Evolutionary conservation across 1,139 yeast species (phyloP), one percentile per base, ranked within the genome.

Genomic region (Candida albicans): DNA sequence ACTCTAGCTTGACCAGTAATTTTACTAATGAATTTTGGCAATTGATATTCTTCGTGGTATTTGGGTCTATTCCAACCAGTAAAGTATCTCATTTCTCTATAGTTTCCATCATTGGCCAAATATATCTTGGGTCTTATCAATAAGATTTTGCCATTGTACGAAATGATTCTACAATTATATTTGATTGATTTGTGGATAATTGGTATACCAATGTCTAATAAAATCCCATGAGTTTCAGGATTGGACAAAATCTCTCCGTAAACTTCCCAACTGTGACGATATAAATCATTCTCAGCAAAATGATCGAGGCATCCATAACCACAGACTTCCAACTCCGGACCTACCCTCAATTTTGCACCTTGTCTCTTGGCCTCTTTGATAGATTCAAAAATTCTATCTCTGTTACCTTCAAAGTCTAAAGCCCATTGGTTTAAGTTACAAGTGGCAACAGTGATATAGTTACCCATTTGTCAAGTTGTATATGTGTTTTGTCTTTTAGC

Each of bases 261-360:
- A 79, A 89, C 84, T 59, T 93, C 96, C 99, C 98, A 93, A 4
- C 95, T 83, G 62, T 95, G 98, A 41, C 86, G 75, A 58, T 82
- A 91, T 6, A 88, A 73, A 62, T 95, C 99, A 56, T 84, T 85
- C 61, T 95, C 99, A 29, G 88, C 73, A 57, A 90, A 95, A 63
- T 95, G 99, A 62, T 95, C 99, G 45, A 93, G 74, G 62, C 99
- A 93, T 8, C 99, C 99, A 61, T 87, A 87, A 2, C 98, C 98
- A 46, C 96, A 82, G 41, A 95, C 73, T 64, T 95, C 99, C 37
- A 95, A 75, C 62, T 95, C 99, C 1, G 99, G 99, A 1, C 99
- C 99, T 15, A 95, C 96, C 59, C 99, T 77, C 44, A 95, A 75
- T 31, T 75, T 73, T 0, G 99, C 95, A 8, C 90, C 89, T 48